phyloP scores from a whole-genome alignment of 2,329 filamentous ascomycete genomes.

The Parastagonospora avenae region DNA sequence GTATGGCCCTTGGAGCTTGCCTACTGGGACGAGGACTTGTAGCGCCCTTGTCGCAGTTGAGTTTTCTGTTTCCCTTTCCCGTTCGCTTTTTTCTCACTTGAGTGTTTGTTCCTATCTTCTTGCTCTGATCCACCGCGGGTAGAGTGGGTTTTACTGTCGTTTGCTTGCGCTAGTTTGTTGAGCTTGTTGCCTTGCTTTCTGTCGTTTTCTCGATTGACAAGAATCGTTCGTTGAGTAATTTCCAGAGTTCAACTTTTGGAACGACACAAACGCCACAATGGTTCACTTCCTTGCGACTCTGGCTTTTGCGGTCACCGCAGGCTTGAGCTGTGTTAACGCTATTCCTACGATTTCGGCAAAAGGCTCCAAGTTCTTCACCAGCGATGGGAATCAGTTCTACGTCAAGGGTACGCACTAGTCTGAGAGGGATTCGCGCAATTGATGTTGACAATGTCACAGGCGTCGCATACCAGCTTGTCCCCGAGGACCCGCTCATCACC shows the following conservation, averaged over 20 bases:
- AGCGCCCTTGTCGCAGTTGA: no score
- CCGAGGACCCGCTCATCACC: slow-evolving; percentile 77
- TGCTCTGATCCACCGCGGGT: no score
- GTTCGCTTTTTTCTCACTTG: no score
- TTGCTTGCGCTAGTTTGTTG: no score
- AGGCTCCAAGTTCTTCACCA: slow-evolving; percentile 85
- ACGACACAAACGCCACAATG: slow-evolving; percentile 5
- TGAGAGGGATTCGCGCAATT: background rate
- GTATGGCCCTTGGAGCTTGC: no score
- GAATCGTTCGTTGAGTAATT: no score
- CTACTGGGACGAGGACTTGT: no score
- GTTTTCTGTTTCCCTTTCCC: no score
- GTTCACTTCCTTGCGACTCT: slow-evolving; percentile 6
- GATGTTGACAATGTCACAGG: slow-evolving; percentile 55
- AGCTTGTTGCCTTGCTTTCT: background rate
- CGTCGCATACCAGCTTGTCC: slow-evolving; percentile 71
- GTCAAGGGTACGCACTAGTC: slow-evolving; percentile 68
- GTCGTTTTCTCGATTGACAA: background rate
- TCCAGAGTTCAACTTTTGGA: no score
- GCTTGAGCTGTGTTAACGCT: slow-evolving; percentile 48
- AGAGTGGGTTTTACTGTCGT: no score
- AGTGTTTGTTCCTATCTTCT: no score
- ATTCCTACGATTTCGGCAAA: slow-evolving; percentile 64
- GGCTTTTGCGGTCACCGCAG: slow-evolving; percentile 24
- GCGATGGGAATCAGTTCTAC: slow-evolving; percentile 80